phyloP scores from a whole-genome alignment of 192 early-diverging fungal genomes.

The Mortierella antarctica region DNA sequence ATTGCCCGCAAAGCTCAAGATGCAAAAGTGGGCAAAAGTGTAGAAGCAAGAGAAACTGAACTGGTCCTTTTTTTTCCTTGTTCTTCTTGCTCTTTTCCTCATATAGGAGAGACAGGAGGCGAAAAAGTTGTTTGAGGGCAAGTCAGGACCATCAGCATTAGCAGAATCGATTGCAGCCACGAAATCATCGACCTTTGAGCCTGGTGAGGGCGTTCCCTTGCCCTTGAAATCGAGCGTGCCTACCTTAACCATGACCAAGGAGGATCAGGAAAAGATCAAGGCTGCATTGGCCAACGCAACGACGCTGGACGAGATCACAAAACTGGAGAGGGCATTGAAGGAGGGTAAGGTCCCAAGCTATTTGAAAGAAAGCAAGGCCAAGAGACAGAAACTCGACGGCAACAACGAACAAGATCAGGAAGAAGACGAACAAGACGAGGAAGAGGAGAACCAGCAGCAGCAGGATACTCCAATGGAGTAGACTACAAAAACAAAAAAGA shows the following conservation, averaged over 20 bases:
- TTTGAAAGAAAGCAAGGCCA: constrained; percentile 29
- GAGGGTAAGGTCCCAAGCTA: constrained; percentile 63
- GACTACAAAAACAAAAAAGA: neutral
- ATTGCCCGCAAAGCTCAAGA: neutral
- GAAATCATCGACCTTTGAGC: constrained; percentile 86
- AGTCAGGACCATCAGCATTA: constrained; percentile 72
- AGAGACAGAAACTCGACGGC: constrained; percentile 29
- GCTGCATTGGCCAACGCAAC: constrained; percentile 79
- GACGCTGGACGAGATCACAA: constrained; percentile 79
- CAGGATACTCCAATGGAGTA: constrained; percentile 8
- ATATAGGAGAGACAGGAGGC: constrained; percentile 86
- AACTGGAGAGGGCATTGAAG: constrained; percentile 75
- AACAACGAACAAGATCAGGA: constrained; percentile 18
- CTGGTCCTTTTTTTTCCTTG: neutral
- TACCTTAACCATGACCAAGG: constrained; percentile 66
- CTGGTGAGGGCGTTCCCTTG: constrained; percentile 74
- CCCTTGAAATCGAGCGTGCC: constrained; percentile 66
- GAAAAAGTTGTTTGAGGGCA: constrained; percentile 76
- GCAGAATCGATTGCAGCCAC: constrained; percentile 73
- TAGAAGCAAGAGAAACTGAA: neutral
- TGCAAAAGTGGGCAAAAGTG: neutral
- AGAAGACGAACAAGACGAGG: constrained; percentile 25
- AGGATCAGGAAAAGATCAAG: constrained; percentile 78
- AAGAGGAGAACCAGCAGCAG: constrained; percentile 17
- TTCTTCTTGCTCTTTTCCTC: neutral